phyloP scores from a whole-genome alignment of 352 stramenopile genomes.

The Phytophthora pistaciae region DNA sequence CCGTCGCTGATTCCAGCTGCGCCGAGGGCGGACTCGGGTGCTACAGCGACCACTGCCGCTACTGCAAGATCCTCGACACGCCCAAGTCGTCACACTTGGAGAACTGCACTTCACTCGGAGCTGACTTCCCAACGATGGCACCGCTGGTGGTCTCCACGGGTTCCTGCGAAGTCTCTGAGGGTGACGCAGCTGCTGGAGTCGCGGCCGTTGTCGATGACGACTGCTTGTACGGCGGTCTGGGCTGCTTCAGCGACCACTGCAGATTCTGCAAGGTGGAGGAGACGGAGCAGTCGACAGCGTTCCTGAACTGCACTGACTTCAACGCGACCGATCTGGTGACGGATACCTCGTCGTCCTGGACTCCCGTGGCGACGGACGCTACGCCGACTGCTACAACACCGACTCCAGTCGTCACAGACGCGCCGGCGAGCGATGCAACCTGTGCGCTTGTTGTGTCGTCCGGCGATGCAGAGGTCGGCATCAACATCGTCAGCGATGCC shows the following conservation, averaged over 20 bases:
- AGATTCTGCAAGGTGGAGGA: slow-evolving; percentile 22
- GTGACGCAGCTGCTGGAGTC: neutral
- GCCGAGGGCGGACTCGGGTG: neutral
- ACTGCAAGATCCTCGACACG: neutral
- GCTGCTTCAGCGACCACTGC: neutral
- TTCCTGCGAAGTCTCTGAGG: neutral
- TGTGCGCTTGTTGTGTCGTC: slow-evolving; percentile 24
- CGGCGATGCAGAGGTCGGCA: slow-evolving; percentile 34
- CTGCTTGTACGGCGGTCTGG: neutral
- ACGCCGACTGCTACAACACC: slow-evolving; percentile 14
- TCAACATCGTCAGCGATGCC: slow-evolving; percentile 40
- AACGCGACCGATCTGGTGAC: neutral
- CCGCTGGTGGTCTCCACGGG: neutral
- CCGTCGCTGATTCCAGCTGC: neutral
- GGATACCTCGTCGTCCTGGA: neutral
- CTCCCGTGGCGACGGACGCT: slow-evolving; percentile 20
- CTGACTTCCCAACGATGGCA: neutral
- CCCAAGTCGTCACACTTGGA: neutral
- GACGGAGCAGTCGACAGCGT: slow-evolving; percentile 38
- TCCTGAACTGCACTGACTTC: slow-evolving; percentile 22
- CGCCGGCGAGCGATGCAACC: neutral
- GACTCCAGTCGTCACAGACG: neutral
- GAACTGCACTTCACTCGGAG: neutral
- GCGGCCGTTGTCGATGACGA: neutral
- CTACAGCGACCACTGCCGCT: neutral